Evolutionary conservation across 768 basidiomycete genomes (phyloP).

Genomic region (Asterophora lycoperdoides): DNA sequence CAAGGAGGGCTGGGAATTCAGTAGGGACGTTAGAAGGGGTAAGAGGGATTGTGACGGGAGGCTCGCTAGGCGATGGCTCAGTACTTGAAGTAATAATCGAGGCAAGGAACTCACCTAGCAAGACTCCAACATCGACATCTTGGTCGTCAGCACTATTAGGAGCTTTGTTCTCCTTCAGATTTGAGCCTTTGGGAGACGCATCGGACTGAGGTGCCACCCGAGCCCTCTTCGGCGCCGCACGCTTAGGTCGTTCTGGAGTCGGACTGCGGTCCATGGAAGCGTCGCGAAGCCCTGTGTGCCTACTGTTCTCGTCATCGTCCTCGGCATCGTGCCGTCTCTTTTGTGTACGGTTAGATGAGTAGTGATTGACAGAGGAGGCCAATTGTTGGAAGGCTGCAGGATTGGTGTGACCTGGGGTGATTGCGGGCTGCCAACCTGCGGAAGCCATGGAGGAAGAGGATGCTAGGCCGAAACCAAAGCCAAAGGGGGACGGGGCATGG

Average conservation of each 20-base stretch:
- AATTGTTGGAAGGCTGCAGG: slow-evolving; percentile 53
- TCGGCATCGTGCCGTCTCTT: slow-evolving; percentile 69
- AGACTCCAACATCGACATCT: slow-evolving; percentile 74
- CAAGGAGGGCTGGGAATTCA: slow-evolving; percentile 63
- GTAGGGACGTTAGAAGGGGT: slow-evolving; percentile 65
- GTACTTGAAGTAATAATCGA: slow-evolving; percentile 1
- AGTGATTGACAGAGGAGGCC: slow-evolving; percentile 46
- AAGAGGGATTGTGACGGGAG: slow-evolving; percentile 74
- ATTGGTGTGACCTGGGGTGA: slow-evolving; percentile 45
- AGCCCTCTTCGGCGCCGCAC: slow-evolving; percentile 64
- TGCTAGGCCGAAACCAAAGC: slow-evolving; percentile 68
- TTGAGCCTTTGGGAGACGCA: slow-evolving; percentile 32
- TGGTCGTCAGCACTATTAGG: slow-evolving; percentile 38
- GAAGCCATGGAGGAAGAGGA: slow-evolving; percentile 39
- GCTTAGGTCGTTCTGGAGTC: slow-evolving; percentile 74
- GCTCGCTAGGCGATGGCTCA: slow-evolving; percentile 49
- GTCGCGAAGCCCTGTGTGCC: slow-evolving; percentile 40
- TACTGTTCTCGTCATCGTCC: slow-evolving; percentile 49
- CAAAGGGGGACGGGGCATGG: slow-evolving; percentile 61
- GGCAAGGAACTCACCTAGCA: slow-evolving; percentile 56
- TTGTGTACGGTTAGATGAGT: slow-evolving; percentile 38
- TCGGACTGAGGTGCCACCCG: slow-evolving; percentile 37
- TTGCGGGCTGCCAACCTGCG: slow-evolving; percentile 43
- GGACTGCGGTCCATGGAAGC: slow-evolving; percentile 83
- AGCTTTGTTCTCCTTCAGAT: slow-evolving; percentile 47